Evolutionary conservation across 2,329 filamentous ascomycete species (phyloP).

Genomic region (Metarhizium anisopliae): DNA sequence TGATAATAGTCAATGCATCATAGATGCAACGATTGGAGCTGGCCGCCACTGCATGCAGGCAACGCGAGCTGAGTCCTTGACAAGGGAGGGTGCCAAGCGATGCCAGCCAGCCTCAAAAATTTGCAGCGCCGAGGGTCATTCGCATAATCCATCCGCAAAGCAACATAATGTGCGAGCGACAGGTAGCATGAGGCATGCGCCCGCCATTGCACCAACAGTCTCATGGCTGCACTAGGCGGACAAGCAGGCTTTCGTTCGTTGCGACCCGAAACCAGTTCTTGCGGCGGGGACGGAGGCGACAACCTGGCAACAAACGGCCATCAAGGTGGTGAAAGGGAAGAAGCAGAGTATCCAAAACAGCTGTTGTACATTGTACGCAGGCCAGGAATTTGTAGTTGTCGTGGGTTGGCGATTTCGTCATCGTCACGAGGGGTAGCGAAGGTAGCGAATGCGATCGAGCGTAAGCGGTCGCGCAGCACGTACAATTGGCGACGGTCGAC

Average conservation of each 20-base stretch:
- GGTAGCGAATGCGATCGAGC: constrained; percentile 6
- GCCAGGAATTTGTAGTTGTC: not conserved
- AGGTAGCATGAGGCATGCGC: too few relatives aligned
- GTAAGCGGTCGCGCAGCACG: not conserved
- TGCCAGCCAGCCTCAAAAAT: not conserved
- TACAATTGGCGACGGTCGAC: not conserved
- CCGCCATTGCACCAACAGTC: not conserved
- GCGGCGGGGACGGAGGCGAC: not conserved
- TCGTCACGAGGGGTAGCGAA: constrained; percentile 9
- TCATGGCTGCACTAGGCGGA: not conserved
- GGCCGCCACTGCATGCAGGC: not conserved
- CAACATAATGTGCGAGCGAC: too few relatives aligned
- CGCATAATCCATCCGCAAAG: not conserved
- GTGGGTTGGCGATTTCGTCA: constrained; percentile 7
- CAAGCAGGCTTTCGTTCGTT: not conserved
- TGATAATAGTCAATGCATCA: not conserved
- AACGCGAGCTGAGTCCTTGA: not conserved
- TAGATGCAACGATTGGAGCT: not conserved
- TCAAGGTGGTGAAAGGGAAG: not conserved
- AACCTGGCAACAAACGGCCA: not conserved
- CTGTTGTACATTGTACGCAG: not conserved
- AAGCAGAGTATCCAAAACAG: not conserved
- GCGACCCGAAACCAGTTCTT: not conserved
- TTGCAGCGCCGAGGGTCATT: not conserved
- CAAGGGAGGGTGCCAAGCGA: not conserved